These are phyloP conservation scores for Metschnikowia amazonensis DNA, from an alignment of 805 yeast species.

Conservation along the genomic window DNA sequence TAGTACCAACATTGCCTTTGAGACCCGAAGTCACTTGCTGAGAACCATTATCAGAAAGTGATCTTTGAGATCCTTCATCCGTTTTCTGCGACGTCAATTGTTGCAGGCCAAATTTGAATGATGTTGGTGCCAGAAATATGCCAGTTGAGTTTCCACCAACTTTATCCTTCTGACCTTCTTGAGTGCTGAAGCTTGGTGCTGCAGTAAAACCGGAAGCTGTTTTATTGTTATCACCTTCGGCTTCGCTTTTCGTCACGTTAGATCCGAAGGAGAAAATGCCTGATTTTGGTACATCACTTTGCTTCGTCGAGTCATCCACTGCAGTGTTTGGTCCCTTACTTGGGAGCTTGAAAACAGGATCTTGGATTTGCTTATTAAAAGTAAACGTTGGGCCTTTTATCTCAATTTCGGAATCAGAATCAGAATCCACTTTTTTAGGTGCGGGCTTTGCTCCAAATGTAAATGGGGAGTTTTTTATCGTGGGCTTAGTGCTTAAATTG, in stretches of 20 bases:
- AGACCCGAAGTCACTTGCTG: neutral
- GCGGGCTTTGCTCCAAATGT: constrained; percentile 32
- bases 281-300: neutral
- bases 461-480: constrained; percentile 35
- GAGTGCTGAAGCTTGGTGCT: neutral
- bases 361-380: constrained; percentile 36
- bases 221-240: neutral
- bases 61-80: neutral
- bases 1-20: neutral
- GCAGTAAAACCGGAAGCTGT: neutral
- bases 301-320: neutral
- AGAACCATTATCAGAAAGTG: neutral
- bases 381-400: constrained; percentile 71
- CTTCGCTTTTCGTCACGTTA: neutral
- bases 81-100: neutral
- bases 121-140: neutral
- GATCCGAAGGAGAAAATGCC: neutral
- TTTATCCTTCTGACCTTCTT: neutral
- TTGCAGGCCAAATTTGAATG: neutral
- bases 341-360: constrained; percentile 28
- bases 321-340: neutral
- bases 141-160: neutral
- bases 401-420: constrained; percentile 59
- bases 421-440: constrained; percentile 39
- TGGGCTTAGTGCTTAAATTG: constrained; percentile 25